Percentiles rank a stretch among this genome's conserved stretches.
These are phyloP conservation scores for Mucor lusitanicus DNA, from an alignment of 371 early-diverging fungal genomes.

Conservation along the genomic window DNA sequence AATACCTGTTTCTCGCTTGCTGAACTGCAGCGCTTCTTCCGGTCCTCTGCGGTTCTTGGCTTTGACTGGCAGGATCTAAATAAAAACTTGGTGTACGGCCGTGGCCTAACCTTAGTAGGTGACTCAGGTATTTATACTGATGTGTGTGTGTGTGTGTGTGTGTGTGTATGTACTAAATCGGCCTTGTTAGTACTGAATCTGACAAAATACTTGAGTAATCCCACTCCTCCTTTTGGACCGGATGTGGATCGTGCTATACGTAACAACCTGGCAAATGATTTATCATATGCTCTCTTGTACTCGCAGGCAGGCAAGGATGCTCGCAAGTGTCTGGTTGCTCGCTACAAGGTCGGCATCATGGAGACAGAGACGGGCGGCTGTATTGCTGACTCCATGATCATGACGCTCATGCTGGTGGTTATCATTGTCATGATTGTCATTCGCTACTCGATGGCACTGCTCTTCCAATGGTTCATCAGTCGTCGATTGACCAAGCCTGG, in stretches of 20 bases:
- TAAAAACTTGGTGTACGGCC: slow-evolving; percentile 16
- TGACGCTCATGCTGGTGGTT: slow-evolving; percentile 47
- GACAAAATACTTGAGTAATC: slow-evolving; percentile 24
- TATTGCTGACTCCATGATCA: slow-evolving; percentile 56
- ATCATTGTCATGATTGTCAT: slow-evolving; percentile 49
- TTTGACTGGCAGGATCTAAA: slow-evolving; percentile 49
- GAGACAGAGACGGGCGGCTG: slow-evolving; percentile 57
- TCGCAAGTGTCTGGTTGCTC: slow-evolving; percentile 44
- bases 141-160: too few species aligned
- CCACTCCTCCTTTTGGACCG: slow-evolving; percentile 12
- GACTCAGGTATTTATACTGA: slow-evolving; percentile 51
- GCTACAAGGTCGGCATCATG: slow-evolving; percentile 49
- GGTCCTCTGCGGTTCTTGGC: slow-evolving; percentile 27
- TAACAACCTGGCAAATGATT: slow-evolving; percentile 42
- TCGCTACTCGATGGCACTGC: slow-evolving; percentile 60
- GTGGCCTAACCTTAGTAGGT: slow-evolving; percentile 46
- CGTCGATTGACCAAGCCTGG: slow-evolving; percentile 49
- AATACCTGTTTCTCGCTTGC: slow-evolving; percentile 38
- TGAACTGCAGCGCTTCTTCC: slow-evolving; percentile 26
- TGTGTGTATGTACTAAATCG: too few species aligned
- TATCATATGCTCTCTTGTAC: slow-evolving; percentile 45
- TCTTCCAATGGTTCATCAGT: slow-evolving; percentile 63
- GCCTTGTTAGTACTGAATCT: slow-evolving; percentile 35
- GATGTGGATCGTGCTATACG: slow-evolving; percentile 32
- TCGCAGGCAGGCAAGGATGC: slow-evolving; percentile 33